Evolutionary conservation across 108 stramenopile species (phyloP).

Genomic region (Cylindrotheca closterium): DNA sequence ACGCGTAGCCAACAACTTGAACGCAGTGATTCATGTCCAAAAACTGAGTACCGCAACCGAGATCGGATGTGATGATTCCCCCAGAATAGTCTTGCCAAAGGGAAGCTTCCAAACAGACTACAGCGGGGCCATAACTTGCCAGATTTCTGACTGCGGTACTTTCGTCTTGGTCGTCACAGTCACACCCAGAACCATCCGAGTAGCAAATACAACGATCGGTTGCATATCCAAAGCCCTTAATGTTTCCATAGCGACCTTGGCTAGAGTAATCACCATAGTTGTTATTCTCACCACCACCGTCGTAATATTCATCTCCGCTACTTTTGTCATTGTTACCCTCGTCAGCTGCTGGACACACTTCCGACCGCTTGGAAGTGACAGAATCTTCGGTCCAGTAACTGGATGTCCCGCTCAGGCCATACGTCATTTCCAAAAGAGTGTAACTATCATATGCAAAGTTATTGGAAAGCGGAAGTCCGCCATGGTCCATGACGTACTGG

Average conservation of each 20-base stretch:
- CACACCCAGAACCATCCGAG: conserved; percentile 82
- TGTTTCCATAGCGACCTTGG: conserved; percentile 63
- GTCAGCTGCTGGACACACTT: conserved; percentile 60
- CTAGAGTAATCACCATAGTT: conserved; percentile 33
- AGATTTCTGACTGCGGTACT: conserved; percentile 73
- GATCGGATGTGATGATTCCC: conserved; percentile 79
- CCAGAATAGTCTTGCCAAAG: conserved; percentile 81
- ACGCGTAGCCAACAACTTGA: conserved; percentile 87
- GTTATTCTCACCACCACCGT: conserved; percentile 21
- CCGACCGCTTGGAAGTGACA: conserved; percentile 39
- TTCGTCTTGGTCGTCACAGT: conserved; percentile 83
- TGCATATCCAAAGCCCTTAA: conserved; percentile 85
- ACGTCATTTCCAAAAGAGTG: conserved; percentile 58
- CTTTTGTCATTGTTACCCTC: conserved; percentile 17
- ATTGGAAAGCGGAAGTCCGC: conserved; percentile 61
- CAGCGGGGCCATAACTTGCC: conserved; percentile 84
- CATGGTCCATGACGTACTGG: conserved; percentile 80
- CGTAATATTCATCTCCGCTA: conserved; percentile 17
- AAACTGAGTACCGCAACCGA: conserved; percentile 70
- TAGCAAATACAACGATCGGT: conserved; percentile 87
- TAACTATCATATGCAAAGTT: conserved; percentile 63
- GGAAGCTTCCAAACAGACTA: conserved; percentile 83
- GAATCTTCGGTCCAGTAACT: conserved; percentile 41
- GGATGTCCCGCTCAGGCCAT: conserved; percentile 53
- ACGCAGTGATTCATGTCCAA: conserved; percentile 88